Percentiles rank a stretch among this genome's conserved stretches.
Evolutionary conservation across 768 basidiomycete genomes (phyloP).

Genomic region (Butyriboletus loyo): DNA sequence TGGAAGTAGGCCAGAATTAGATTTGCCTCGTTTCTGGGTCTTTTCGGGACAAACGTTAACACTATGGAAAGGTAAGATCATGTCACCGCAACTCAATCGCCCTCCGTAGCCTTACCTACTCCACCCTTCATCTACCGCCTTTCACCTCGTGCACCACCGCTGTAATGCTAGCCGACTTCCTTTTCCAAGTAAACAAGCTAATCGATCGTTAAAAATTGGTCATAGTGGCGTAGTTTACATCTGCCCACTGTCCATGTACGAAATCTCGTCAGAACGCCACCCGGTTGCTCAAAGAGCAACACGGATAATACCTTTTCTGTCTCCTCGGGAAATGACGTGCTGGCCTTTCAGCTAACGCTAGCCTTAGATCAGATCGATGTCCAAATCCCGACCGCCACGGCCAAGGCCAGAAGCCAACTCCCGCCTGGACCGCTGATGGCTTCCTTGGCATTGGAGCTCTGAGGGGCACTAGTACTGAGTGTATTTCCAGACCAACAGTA

Average conservation of each 20-base stretch:
- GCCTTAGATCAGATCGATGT: conserved; percentile 16
- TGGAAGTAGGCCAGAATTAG: neutral
- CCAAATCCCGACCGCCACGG: conserved; percentile 9
- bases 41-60: conserved; percentile 1
- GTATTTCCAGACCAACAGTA: conserved; percentile 31
- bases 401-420: conserved; percentile 6
- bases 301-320: neutral
- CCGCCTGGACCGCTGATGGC: neutral
- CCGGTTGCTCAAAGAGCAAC: neutral
- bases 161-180: neutral
- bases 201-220: conserved; percentile 7
- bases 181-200: conserved; percentile 2
- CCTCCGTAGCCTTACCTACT: neutral
- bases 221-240: conserved; percentile 15
- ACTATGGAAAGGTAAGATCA: conserved; percentile 8
- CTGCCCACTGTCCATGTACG: neutral
- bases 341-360: neutral
- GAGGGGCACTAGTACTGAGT: neutral
- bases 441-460: neutral
- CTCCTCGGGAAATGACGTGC: conserved; percentile 16
- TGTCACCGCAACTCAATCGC: conserved; percentile 9
- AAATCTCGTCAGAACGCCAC: conserved; percentile 19
- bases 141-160: conserved; percentile 2
- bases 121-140: neutral
- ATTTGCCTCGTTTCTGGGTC: conserved; percentile 1